Evolutionary conservation across 768 basidiomycete species (phyloP), one percentile per base, ranked within the genome.

Genomic region (Russula earlei): DNA sequence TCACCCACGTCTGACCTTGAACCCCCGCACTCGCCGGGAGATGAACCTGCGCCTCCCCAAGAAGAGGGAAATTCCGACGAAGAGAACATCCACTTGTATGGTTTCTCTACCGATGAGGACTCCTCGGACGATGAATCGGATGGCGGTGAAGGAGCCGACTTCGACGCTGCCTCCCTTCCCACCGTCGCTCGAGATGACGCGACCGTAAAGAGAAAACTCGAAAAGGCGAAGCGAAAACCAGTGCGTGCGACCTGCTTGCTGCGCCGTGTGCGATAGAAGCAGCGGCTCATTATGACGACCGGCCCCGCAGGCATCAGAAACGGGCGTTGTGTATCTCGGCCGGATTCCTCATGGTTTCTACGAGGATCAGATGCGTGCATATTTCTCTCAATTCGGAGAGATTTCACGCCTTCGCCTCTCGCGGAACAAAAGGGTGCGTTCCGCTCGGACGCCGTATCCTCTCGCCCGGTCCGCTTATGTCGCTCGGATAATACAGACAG

Each of bases 261-360:
- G 29, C 27, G 1, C 12, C n/a, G n/a, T 24, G 33, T 22, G 3
- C 7, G 6, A 19, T 17, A 24, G 20, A n/a, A n/a, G n/a, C n/a
- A n/a, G 12, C 2, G 7, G 3, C 54, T 38, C 29, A 63, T 58
- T 38, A 59, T 55, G 54, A 54, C 22, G 10, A 4, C 15, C 31
- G 36, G 36, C n/a, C n/a, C n/a, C n/a, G 59, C 63, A 84, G 82
- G 73, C 75, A 25, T 78, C 75, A 61, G 83, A 91, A 62, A 80
- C 79, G 40, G 96, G 96, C 24, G 91, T 94, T 0, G 67, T 99
- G 20, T 93, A 82, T 74, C 76, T 99, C 52, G 85, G 93, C 15
- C 84, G 93, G 56, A 78, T 99, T 52, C 96, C 96, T 2, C 93
- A 97, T 64, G 96, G 96, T 20, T 98, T 99, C 72, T 95, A 91